These are phyloP conservation scores for Ophiostoma fasciatum DNA, from an alignment of 2,329 filamentous ascomycete genomes.

Conservation along the genomic window DNA sequence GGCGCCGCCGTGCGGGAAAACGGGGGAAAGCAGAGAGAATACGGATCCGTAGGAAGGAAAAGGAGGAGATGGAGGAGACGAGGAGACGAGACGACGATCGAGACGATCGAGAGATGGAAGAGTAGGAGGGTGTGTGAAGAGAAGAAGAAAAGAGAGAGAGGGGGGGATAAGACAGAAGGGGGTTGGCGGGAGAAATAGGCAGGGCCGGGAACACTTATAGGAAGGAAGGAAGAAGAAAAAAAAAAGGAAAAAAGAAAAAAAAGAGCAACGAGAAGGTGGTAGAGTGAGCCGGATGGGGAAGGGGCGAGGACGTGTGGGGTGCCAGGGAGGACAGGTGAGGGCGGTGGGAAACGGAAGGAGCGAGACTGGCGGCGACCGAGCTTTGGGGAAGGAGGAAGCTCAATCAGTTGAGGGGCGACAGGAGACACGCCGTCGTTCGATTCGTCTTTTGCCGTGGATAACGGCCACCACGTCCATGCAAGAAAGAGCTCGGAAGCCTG, in stretches of 20 bases:
- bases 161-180: background rate
- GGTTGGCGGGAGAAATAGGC: background rate
- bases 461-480: too few relatives aligned
- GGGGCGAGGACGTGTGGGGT: slow-evolving; percentile 1
- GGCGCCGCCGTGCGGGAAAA: too few relatives aligned
- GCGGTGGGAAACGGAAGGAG: slow-evolving; percentile 4
- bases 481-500: too few relatives aligned
- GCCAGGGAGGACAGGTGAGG: slow-evolving; percentile 3
- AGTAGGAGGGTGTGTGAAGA: too few relatives aligned
- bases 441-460: too few relatives aligned
- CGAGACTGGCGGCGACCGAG: slow-evolving; percentile 3
- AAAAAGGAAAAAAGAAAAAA: slow-evolving; percentile 1
- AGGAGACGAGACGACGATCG: too few relatives aligned
- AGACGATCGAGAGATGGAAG: slow-evolving; percentile 1
- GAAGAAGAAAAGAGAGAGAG: background rate
- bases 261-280: too few relatives aligned
- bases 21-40: background rate
- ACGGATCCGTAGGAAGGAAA: background rate
- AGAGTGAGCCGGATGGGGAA: slow-evolving; percentile 9
- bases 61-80: background rate
- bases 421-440: too few relatives aligned
- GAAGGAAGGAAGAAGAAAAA: background rate
- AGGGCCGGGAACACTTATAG: background rate
- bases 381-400: slow-evolving; percentile 4
- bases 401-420: background rate